phyloP scores from a whole-genome alignment of 352 stramenopile species.

The Globisporangium uncinulatum region DNA sequence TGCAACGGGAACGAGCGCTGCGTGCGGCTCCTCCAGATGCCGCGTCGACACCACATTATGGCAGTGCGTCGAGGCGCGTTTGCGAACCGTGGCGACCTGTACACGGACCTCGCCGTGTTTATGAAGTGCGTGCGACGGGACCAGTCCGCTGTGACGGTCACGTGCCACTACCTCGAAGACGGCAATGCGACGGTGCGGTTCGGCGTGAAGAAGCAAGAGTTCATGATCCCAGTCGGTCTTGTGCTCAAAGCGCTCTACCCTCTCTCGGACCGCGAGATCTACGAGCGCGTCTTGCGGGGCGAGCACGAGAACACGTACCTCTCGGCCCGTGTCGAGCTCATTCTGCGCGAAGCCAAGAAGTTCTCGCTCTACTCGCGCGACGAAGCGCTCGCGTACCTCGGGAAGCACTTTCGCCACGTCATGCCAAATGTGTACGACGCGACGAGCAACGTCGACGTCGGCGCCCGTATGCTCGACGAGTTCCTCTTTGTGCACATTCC shows the following conservation, averaged over 20 bases:
- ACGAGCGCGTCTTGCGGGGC: conserved; percentile 93
- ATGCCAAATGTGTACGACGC: conserved; percentile 81
- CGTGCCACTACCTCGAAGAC: conserved; percentile 97
- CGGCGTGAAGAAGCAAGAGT: conserved; percentile 97
- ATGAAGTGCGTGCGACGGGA: conserved; percentile 97
- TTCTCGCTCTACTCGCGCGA: conserved; percentile 88
- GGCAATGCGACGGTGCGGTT: conserved; percentile 96
- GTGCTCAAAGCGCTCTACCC: conserved; percentile 95
- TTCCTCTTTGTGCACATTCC: conserved; percentile 97
- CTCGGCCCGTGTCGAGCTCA: conserved; percentile 93
- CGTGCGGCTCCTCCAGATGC: conserved; percentile 96
- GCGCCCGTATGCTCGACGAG: conserved; percentile 86
- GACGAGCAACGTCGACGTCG: conserved; percentile 89
- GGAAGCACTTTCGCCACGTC: conserved; percentile 93
- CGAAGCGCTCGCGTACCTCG: conserved; percentile 92
- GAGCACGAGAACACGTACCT: conserved; percentile 98
- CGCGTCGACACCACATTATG: conserved; percentile 85
- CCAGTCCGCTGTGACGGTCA: conserved; percentile 96
- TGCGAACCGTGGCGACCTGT: conserved; percentile 94
- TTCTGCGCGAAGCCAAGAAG: conserved; percentile 95
- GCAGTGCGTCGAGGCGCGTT: conserved; percentile 97
- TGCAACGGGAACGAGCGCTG: conserved; percentile 99
- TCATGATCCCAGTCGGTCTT: conserved; percentile 96
- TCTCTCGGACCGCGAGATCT: conserved; percentile 94
- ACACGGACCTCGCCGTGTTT: conserved; percentile 96